Evolutionary conservation across 768 basidiomycete species (phyloP), one percentile per base, ranked within the genome.

Genomic region (Cystobasidium tubakii): DNA sequence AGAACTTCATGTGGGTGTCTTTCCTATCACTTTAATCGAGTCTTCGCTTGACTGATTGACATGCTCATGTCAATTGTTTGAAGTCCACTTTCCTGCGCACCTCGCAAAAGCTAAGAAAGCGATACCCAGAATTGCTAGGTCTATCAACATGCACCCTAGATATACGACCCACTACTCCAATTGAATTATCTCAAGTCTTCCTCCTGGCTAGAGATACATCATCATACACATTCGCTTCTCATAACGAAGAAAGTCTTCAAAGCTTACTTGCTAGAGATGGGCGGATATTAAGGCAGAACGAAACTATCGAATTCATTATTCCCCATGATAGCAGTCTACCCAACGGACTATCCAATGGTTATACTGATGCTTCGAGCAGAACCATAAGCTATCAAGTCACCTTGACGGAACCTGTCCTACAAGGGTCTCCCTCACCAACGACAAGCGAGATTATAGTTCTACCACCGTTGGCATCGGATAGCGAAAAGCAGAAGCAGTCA

Each of bases 391-490:
- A 76, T 74, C 83, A 82, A 54, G 79, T 90, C 31, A 84, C 86
- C 66, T 84, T 90, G 83, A 76, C 86, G 2, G 85, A 88, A 74
- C 90, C 92, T 12, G 87, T 88, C 27, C 81, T 84, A n/a, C 91
- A 92, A 82, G 92, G 92, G 34, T 82, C 84, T 75, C 83, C 85
- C 17, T 79, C 82, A 42, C 80, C 80, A 34, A 84, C 83, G 15
- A 69, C 76, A 23, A 91, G 90, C 0, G 83, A 81, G 57, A 81
- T 91, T 63, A 82, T 88, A 63, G 78, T 89, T 17, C 81, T 85
- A 0, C 81, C 82, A 29, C 75, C 66, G 31, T 27, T 67, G 71
- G 62, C 53, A 62, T 74, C 67, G 62, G 55, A 33, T 54, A 76
- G n/a, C 72, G 73, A 66, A 36, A 74, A 69, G 74, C 66, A 50